phyloP scores from a whole-genome alignment of 1,139 yeast species.

The Suhomyces wounanorum region DNA sequence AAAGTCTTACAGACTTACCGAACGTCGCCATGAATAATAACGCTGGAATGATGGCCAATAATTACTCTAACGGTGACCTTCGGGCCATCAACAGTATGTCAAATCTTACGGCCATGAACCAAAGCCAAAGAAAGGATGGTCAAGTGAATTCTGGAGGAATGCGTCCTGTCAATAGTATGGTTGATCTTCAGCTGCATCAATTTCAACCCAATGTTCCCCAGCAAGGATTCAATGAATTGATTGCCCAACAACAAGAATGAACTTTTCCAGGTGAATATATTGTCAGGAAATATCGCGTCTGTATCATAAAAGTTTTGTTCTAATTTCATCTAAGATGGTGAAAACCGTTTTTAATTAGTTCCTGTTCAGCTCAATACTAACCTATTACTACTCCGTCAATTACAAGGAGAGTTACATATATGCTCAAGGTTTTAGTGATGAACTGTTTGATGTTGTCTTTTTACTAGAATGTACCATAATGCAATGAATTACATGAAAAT shows the following conservation, averaged over 20 bases:
- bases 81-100: constrained; percentile 43
- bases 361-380: no score
- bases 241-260: constrained; percentile 11
- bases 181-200: constrained; percentile 29
- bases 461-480: background rate
- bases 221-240: constrained; percentile 5
- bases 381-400: no score
- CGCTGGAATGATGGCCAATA: constrained; percentile 12
- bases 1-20: constrained; percentile 32
- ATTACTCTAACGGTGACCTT: constrained; percentile 22
- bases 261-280: background rate
- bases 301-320: no score
- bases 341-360: no score
- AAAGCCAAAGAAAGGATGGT: constrained; percentile 11
- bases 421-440: background rate
- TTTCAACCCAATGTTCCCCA: constrained; percentile 10
- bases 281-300: no score
- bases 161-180: constrained; percentile 39
- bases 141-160: constrained; percentile 19
- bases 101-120: constrained; percentile 29
- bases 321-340: no score
- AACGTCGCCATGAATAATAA: constrained; percentile 33
- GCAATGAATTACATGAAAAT: background rate
- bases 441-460: background rate
- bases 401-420: no score